Base-by-base conservation (phyloP, 345 rosid species). In the Firmiana major region DNA sequence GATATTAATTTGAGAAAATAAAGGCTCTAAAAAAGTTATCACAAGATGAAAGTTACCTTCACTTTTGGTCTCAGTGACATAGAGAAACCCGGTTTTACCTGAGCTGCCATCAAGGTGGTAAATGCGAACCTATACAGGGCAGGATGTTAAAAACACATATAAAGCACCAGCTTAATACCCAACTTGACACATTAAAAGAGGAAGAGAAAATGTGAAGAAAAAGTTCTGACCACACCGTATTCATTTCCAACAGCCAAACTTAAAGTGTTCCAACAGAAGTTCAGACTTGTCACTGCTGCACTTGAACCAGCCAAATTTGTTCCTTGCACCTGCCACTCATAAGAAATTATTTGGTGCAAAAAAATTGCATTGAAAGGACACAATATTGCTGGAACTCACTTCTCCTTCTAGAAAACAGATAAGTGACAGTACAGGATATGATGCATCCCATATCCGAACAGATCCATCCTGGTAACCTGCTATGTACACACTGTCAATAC, bases 401-500 rank as follows among this genome's bases (percentile, higher is more conserved):
- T 87, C 75, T 69, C 87, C 82, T 78, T 86, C 81, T 55, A 88
- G 31, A 75, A 76, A 42, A 77, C 79, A 83, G 74, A 87, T 81
- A 69, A 75, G 83, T 63, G 82, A 75, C 28, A 91, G 71, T 51
- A 81, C 74, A 40, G 89, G 85, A 79, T 70, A 84, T 19, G 89
- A 85, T 3, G 92, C 89, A 86, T 88, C 84, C 89, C 89, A 91
- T 26, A 91, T 78, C 79, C 89, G 76, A 79, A 89, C 86, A 49
- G 93, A 84, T 79, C 96, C 93, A 80, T 91, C 90, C 46, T 81
- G 77, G 80, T 91, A 89, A 77, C 96, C 96, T 72, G 86, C 91
- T 72, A 89, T 71, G 63, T 88, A 91, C 70, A 89, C 72, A 75
- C 80, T 83, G 48, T 87, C 87, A 76, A 88, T 73, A 45, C 77